Evolutionary conservation across 768 basidiomycete genomes (phyloP).

Genomic region (Termitomyces sp.): DNA sequence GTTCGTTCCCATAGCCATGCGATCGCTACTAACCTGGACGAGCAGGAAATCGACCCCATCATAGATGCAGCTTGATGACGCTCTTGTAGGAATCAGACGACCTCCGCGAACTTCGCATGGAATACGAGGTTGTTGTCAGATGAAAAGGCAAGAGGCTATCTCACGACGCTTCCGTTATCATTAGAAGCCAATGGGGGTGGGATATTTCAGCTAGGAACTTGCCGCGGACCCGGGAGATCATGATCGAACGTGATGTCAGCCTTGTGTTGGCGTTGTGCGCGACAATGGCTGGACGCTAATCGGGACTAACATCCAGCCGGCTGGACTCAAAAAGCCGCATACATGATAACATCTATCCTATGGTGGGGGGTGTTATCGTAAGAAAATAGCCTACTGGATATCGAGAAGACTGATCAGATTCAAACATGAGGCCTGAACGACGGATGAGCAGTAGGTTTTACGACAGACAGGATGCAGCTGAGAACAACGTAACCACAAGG

Average conservation of each 20-base stretch:
- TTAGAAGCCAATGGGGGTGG: background rate
- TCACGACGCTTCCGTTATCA: background rate
- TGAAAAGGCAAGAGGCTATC: background rate
- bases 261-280: too few relatives aligned
- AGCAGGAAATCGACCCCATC: background rate
- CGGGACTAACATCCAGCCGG: background rate
- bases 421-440: constrained; percentile 1
- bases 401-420: constrained; percentile 1
- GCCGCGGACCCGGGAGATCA: background rate
- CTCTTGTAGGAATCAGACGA: constrained; percentile 2
- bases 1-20: too few relatives aligned
- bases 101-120: constrained; percentile 13
- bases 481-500: background rate
- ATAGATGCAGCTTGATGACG: background rate
- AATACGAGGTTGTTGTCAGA: background rate
- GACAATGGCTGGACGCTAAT: background rate
- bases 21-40: background rate
- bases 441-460: constrained; percentile 3
- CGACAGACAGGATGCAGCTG: background rate
- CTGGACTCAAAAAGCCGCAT: too few relatives aligned
- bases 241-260: too few relatives aligned
- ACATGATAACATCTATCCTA: background rate
- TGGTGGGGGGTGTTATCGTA: background rate
- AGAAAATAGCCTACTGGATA: background rate
- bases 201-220: background rate